These are phyloP conservation scores for Cercospora sojina DNA, from an alignment of 2,329 filamentous ascomycete genomes.

Conservation along the genomic window DNA sequence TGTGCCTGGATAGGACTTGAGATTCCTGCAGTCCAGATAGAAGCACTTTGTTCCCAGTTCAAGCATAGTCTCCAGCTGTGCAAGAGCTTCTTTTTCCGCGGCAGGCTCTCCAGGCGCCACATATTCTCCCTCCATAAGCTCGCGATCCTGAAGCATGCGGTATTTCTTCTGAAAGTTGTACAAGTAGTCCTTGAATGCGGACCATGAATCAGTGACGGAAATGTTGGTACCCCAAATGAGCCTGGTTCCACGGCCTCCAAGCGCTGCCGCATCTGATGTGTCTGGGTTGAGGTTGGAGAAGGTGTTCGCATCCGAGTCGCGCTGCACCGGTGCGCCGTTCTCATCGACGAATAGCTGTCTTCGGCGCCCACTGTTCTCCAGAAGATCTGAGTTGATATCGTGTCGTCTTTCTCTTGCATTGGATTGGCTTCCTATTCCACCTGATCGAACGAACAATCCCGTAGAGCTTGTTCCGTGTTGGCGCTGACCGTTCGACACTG, in stretches of 20 bases:
- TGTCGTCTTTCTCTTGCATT: constrained; percentile 67
- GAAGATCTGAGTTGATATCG: constrained; percentile 81
- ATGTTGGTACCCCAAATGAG: constrained; percentile 98
- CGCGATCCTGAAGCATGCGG: constrained; percentile 85
- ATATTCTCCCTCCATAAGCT: constrained; percentile 69
- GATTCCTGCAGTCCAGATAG: constrained; percentile 83
- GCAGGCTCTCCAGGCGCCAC: constrained; percentile 65
- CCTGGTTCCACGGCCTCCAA: constrained; percentile 77
- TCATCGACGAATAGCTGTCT: constrained; percentile 64
- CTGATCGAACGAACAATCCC: constrained; percentile 75
- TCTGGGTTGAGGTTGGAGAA: constrained; percentile 72
- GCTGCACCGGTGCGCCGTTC: constrained; percentile 58
- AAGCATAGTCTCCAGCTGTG: constrained; percentile 85
- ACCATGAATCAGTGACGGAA: constrained; percentile 84
- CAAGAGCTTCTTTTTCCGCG: constrained; percentile 75
- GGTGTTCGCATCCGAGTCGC: constrained; percentile 59
- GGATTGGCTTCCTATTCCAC: constrained; percentile 53
- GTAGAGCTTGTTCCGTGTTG: constrained; percentile 66
- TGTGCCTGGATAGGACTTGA: constrained; percentile 90
- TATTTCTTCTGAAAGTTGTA: constrained; percentile 92
- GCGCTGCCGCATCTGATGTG: constrained; percentile 85
- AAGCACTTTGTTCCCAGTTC: constrained; percentile 79
- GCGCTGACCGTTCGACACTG: constrained; percentile 48
- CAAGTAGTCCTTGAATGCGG: constrained; percentile 86
- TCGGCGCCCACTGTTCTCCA: constrained; percentile 54